Percentiles rank a stretch among this genome's conserved stretches.
Conservation (phyloP, 805 yeast species). For the Saturnispora silvae region DNA sequence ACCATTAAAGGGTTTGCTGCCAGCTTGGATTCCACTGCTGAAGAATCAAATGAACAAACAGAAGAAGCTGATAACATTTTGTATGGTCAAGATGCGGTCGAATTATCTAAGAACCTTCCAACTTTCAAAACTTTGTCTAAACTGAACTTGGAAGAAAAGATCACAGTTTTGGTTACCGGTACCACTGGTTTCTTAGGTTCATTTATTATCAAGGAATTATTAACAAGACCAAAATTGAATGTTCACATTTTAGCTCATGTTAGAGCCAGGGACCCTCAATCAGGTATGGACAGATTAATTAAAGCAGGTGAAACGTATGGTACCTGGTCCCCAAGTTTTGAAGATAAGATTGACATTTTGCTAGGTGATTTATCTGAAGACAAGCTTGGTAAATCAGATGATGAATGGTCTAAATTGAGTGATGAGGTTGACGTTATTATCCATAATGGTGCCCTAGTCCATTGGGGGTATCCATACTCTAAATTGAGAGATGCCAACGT, state of each 20-base stretch:
- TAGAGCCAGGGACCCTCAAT: conserved; percentile 59
- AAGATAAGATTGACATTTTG: conserved; percentile 51
- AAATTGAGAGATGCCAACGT: conserved; percentile 91
- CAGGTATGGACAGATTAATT: conserved; percentile 68
- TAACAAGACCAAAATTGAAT: conserved; percentile 34
- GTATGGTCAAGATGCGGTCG: conserved; percentile 69
- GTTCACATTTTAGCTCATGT: conserved; percentile 79
- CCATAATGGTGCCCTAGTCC: conserved; percentile 97
- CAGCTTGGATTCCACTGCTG: conserved; percentile 46
- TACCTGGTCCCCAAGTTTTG: conserved; percentile 57
- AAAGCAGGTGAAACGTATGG: conserved; percentile 78
- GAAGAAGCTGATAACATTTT: conserved; percentile 24
- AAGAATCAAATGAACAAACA: conserved; percentile 20
- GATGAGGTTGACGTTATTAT: conserved; percentile 66
- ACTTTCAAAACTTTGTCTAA: conserved; percentile 35
- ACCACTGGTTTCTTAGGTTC: conserved; percentile 95
- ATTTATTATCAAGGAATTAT: conserved; percentile 68
- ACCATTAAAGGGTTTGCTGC: conserved; percentile 70
- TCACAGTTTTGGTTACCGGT: conserved; percentile 77
- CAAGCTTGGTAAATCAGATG: conserved; percentile 58
- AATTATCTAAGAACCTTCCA: conserved; percentile 31
- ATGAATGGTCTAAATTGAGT: conserved; percentile 48
- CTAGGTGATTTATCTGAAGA: conserved; percentile 69
- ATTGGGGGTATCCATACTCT: conserved; percentile 95
- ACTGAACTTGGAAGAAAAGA: conserved; percentile 17